phyloP scores from a whole-genome alignment of 148 eudicot genomes.

The Tetragonia tetragonoides region DNA sequence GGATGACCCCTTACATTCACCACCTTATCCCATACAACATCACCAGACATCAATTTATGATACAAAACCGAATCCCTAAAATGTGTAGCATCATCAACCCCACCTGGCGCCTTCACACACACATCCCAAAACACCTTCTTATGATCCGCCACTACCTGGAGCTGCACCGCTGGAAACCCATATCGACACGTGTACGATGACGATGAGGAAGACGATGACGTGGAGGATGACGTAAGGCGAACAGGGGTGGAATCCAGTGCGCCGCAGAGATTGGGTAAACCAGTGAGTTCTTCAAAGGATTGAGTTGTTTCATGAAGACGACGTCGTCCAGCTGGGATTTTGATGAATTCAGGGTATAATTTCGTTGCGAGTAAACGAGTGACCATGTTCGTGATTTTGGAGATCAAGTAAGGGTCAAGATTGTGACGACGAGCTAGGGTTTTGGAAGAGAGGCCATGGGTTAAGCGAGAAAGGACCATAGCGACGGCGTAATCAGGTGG shows the following conservation, averaged over 20 bases:
- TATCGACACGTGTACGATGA: constrained; percentile 37
- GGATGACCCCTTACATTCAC: constrained; percentile 78
- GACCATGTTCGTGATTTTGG: constrained; percentile 94
- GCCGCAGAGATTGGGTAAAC: constrained; percentile 73
- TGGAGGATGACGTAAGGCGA: constrained; percentile 33
- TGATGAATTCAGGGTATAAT: constrained; percentile 82
- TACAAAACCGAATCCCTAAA: constrained; percentile 81
- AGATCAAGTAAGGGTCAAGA: constrained; percentile 78
- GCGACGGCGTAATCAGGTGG: constrained; percentile 95
- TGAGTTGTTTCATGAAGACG: constrained; percentile 63
- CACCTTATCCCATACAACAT: constrained; percentile 82
- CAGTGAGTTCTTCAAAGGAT: constrained; percentile 66
- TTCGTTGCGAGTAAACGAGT: constrained; percentile 84
- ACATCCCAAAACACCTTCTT: constrained; percentile 97
- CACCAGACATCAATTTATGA: constrained; percentile 71
- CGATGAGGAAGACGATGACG: not conserved
- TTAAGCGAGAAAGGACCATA: constrained; percentile 80
- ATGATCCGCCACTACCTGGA: constrained; percentile 90
- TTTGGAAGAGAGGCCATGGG: constrained; percentile 57
- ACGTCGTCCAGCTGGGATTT: constrained; percentile 69
- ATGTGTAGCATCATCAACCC: constrained; percentile 75
- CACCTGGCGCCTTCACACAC: constrained; percentile 90
- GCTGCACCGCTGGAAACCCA: constrained; percentile 60
- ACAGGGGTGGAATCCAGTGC: constrained; percentile 64
- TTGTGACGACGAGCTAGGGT: constrained; percentile 62